Conservation (phyloP, 1,139 yeast genomes). For the Sugiyamaella pinicola region DNA sequence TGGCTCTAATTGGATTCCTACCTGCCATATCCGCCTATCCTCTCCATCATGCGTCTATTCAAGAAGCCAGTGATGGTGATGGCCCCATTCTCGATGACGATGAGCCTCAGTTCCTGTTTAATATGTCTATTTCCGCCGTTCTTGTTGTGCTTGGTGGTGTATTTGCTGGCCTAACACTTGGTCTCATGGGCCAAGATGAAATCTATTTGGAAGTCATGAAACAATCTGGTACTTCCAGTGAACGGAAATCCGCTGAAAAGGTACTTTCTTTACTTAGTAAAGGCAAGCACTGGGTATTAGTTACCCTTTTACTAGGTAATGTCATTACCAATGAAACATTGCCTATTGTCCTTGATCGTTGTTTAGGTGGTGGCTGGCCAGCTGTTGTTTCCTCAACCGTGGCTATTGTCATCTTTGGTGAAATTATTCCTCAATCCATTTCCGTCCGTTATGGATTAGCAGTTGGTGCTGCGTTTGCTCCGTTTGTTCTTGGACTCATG, state of each 20-base stretch:
- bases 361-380: constrained; percentile 97
- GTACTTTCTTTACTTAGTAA: constrained; percentile 72
- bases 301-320: constrained; percentile 74
- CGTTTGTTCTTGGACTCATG: constrained; percentile 84
- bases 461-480: constrained; percentile 88
- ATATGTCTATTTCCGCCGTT: constrained; percentile 59
- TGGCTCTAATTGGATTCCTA: constrained; percentile 30
- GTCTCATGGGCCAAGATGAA: constrained; percentile 97
- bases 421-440: constrained; percentile 90
- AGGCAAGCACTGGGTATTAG: constrained; percentile 98
- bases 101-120: constrained; percentile 48
- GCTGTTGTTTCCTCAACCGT: constrained; percentile 94
- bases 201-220: constrained; percentile 59
- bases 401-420: constrained; percentile 92
- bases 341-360: constrained; percentile 89
- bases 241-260: constrained; percentile 69
- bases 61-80: constrained; percentile 14
- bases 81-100: constrained; percentile 18
- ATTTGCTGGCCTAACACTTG: constrained; percentile 93
- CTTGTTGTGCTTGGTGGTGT: constrained; percentile 91
- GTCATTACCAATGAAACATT: constrained; percentile 94
- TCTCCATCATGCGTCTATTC: constrained; percentile 18
- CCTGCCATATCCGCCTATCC: constrained; percentile 26
- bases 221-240: constrained; percentile 54
- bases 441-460: constrained; percentile 92